These are phyloP conservation scores for Aspergillus ruber DNA, from an alignment of 2,329 filamentous ascomycete species.

Conservation along the genomic window DNA sequence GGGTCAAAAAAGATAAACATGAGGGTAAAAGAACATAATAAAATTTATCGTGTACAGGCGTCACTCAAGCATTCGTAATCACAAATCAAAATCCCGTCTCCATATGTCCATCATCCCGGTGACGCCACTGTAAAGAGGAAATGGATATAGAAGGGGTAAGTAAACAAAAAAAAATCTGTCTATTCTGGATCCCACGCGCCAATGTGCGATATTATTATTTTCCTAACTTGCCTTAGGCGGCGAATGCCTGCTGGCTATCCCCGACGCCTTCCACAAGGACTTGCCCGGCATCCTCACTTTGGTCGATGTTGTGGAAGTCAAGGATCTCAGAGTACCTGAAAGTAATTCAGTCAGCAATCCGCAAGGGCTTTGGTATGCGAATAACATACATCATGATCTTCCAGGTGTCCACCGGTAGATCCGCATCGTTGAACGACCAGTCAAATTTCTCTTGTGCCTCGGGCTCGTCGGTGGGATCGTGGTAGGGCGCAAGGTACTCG, in stretches of 20 bases:
- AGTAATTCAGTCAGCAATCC: slow-evolving; percentile 3
- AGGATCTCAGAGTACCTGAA: slow-evolving; percentile 95
- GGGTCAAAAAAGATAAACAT: background rate
- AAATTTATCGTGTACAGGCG: slow-evolving; percentile 12
- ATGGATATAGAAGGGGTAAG: background rate
- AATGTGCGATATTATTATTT: slow-evolving; percentile 5
- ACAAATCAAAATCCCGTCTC: slow-evolving; percentile 1
- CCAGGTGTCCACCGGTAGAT: slow-evolving; percentile 97
- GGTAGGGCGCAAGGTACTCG: slow-evolving; percentile 91
- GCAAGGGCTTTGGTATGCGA: background rate
- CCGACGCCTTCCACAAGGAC: slow-evolving; percentile 20
- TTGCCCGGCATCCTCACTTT: slow-evolving; percentile 28
- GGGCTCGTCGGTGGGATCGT: slow-evolving; percentile 94
- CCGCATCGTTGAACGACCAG: slow-evolving; percentile 98
- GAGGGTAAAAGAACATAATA: slow-evolving; percentile 3
- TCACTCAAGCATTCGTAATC: slow-evolving; percentile 1
- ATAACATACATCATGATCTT: slow-evolving; percentile 96
- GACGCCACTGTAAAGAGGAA: slow-evolving; percentile 5
- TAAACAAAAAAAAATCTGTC: background rate
- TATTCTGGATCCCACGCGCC: background rate
- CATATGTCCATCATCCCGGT: slow-evolving; percentile 12
- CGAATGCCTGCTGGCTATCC: slow-evolving; percentile 20
- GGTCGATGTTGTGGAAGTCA: slow-evolving; percentile 92
- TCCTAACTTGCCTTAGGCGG: slow-evolving; percentile 12
- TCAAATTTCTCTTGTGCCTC: slow-evolving; percentile 96